phyloP scores from a whole-genome alignment of 768 basidiomycete species.

The Tephrocybe sp. region DNA sequence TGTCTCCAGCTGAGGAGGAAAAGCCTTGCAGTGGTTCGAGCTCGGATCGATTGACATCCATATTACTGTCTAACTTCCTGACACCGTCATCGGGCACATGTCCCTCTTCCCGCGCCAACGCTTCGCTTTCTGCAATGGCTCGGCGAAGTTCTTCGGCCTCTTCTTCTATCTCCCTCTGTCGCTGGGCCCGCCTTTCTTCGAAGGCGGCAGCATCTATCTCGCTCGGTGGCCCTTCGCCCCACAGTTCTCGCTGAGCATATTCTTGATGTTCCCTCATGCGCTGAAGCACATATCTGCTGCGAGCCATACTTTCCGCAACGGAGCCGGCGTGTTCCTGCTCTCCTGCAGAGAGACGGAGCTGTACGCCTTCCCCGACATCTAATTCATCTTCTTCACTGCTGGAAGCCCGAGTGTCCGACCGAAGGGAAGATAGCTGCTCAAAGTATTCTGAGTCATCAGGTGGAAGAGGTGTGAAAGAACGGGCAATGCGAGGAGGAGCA shows the following conservation, averaged over 20 bases:
- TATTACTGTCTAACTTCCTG: slow-evolving; percentile 19
- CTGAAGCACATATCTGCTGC: slow-evolving; percentile 57
- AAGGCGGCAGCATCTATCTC: slow-evolving; percentile 29
- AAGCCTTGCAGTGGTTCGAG: slow-evolving; percentile 1
- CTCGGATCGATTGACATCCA: slow-evolving; percentile 15
- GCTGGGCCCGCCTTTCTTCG: slow-evolving; percentile 29
- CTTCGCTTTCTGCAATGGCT: slow-evolving; percentile 62
- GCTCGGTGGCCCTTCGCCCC: slow-evolving; percentile 33
- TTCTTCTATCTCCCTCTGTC: slow-evolving; percentile 38
- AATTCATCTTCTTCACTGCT: background rate
- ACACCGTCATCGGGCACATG: slow-evolving; percentile 18
- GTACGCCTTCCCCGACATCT: slow-evolving; percentile 1
- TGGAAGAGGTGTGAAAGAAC: slow-evolving; percentile 22
- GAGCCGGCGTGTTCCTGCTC: slow-evolving; percentile 40
- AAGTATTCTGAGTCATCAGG: slow-evolving; percentile 1
- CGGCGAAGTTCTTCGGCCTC: slow-evolving; percentile 58
- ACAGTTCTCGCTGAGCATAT: slow-evolving; percentile 58
- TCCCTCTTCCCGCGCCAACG: slow-evolving; percentile 32
- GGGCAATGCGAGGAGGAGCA: slow-evolving; percentile 25
- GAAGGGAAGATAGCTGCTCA: slow-evolving; percentile 14
- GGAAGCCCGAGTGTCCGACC: slow-evolving; percentile 15
- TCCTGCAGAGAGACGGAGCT: background rate
- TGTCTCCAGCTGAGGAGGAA: slow-evolving; percentile 19
- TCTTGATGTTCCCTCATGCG: slow-evolving; percentile 68
- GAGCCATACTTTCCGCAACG: slow-evolving; percentile 64